These are phyloP conservation scores for Tinospora cordifolia DNA, from an alignment of 164 flowering plant species.

Conservation along the genomic window DNA sequence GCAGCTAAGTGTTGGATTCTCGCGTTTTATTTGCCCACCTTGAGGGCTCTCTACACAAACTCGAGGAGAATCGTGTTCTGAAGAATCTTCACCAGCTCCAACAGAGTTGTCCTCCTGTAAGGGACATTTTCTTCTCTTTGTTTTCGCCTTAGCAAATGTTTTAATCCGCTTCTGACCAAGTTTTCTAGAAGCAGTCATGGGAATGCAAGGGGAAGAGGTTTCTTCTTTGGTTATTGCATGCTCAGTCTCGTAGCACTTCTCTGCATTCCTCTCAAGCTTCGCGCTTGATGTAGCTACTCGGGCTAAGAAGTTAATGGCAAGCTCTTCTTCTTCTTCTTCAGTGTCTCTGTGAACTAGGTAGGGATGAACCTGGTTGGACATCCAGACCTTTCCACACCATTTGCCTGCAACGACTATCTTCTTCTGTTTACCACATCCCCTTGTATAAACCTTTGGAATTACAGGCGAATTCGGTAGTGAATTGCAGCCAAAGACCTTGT, in stretches of 20 bases:
- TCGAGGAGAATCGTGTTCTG: slow-evolving; percentile 18
- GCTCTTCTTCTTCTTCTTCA: slow-evolving; percentile 33
- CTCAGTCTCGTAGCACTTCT: slow-evolving; percentile 16
- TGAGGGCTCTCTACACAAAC: slow-evolving; percentile 20
- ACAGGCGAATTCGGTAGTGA: slow-evolving; percentile 35
- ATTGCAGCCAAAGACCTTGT: slow-evolving; percentile 72
- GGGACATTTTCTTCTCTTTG: slow-evolving; percentile 31
- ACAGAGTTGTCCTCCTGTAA: slow-evolving; percentile 20
- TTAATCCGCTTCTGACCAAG: slow-evolving; percentile 44
- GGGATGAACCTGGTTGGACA: slow-evolving; percentile 91
- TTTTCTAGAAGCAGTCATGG: slow-evolving; percentile 25
- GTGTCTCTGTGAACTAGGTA: slow-evolving; percentile 42
- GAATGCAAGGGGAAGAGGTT: slow-evolving; percentile 8
- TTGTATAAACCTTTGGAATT: slow-evolving; percentile 27
- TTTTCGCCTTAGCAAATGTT: slow-evolving; percentile 23
- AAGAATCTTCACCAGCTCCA: slow-evolving; percentile 23
- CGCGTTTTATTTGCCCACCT: slow-evolving; percentile 28
- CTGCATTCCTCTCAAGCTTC: slow-evolving; percentile 29
- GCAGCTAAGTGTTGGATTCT: slow-evolving; percentile 20
- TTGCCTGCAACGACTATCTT: slow-evolving; percentile 73
- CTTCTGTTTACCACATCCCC: slow-evolving; percentile 47
- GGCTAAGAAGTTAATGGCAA: slow-evolving; percentile 16
- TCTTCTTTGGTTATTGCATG: background rate
- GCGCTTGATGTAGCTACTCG: slow-evolving; percentile 23
- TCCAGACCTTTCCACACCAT: slow-evolving; percentile 99